A percentile compares a stretch with the other conserved stretches of the same genome.
phyloP scores from a whole-genome alignment of 2,329 filamentous ascomycete genomes.

The Apiospora malaysiana region DNA sequence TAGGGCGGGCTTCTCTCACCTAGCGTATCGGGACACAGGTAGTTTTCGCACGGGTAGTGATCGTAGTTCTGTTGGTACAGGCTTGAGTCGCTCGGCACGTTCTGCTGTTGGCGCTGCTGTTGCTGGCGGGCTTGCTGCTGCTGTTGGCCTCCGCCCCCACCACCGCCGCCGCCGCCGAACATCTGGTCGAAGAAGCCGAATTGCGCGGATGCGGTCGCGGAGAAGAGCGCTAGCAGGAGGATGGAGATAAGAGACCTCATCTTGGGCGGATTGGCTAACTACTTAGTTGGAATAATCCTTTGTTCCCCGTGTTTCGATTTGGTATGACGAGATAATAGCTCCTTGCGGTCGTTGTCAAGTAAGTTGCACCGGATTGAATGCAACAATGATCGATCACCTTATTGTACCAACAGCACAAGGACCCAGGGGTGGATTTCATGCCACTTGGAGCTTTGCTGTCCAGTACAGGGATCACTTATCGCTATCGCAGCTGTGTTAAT shows the following conservation, averaged over 20 bases:
- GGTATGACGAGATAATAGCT: background rate
- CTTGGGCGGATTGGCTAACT: conserved; percentile 24
- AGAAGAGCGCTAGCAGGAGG: conserved; percentile 63
- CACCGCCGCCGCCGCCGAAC: conserved; percentile 68
- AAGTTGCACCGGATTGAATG: background rate
- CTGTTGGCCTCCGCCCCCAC: conserved; percentile 39
- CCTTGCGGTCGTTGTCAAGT: background rate
- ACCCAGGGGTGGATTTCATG: background rate
- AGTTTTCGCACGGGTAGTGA: conserved; percentile 85
- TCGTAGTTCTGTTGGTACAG: conserved; percentile 64
- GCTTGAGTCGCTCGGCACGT: conserved; percentile 81
- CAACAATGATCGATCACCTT: background rate
- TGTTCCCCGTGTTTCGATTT: background rate
- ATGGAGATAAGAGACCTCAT: conserved; percentile 44
- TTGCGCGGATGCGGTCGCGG: conserved; percentile 70
- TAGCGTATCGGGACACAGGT: conserved; percentile 92
- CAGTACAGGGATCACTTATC: conserved; percentile 35
- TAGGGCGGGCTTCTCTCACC: conserved; percentile 38
- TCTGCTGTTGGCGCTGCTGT: conserved; percentile 68
- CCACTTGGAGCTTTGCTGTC: conserved; percentile 29
- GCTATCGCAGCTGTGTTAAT: conserved; percentile 27
- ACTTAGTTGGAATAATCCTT: background rate
- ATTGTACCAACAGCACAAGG: background rate
- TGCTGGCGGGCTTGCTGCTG: conserved; percentile 63
- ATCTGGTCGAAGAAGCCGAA: conserved; percentile 99